These are phyloP conservation scores for Lagenaria siceraria DNA, from an alignment of 306 rosid genomes.

Conservation along the genomic window DNA sequence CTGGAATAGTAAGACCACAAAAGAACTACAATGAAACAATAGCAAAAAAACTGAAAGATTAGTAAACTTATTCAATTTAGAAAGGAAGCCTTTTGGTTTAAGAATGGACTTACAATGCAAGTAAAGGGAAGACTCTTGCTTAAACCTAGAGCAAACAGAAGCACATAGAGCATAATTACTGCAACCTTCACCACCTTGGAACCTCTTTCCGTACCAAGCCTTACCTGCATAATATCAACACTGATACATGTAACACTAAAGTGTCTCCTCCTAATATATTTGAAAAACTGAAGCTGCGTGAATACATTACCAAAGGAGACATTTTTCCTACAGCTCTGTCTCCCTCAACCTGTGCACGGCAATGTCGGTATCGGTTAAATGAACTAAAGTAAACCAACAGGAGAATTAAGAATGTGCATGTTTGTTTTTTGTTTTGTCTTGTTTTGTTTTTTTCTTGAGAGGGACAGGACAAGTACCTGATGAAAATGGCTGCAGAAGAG, in stretches of 20 bases:
- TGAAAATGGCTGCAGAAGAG: constrained; percentile 93
- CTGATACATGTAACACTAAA: not conserved
- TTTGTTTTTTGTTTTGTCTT: not conserved
- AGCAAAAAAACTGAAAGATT: not conserved
- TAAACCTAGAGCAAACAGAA: constrained; percentile 46
- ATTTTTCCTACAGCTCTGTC: constrained; percentile 68
- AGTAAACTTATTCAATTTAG: not conserved
- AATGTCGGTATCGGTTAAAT: not conserved
- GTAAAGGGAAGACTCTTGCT: constrained; percentile 46
- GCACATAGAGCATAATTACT: constrained; percentile 35
- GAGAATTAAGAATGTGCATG: constrained; percentile 1
- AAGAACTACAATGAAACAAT: constrained; percentile 33
- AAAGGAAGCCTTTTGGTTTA: not conserved
- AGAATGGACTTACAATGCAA: constrained; percentile 37
- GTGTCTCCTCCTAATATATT: not conserved
- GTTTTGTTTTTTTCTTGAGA: not conserved
- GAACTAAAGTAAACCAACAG: not conserved
- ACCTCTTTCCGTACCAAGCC: constrained; percentile 64
- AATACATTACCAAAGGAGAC: constrained; percentile 71
- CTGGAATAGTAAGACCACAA: constrained; percentile 58
- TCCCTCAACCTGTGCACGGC: constrained; percentile 46
- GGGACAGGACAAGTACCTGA: constrained; percentile 35
- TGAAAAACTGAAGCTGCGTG: not conserved
- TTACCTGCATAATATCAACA: constrained; percentile 36
- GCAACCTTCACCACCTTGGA: constrained; percentile 41